A percentile compares a stretch with the other conserved stretches of the same genome.
phyloP scores from a whole-genome alignment of 1,284 basidiomycete genomes.

The Ceratobasidium sp. region DNA sequence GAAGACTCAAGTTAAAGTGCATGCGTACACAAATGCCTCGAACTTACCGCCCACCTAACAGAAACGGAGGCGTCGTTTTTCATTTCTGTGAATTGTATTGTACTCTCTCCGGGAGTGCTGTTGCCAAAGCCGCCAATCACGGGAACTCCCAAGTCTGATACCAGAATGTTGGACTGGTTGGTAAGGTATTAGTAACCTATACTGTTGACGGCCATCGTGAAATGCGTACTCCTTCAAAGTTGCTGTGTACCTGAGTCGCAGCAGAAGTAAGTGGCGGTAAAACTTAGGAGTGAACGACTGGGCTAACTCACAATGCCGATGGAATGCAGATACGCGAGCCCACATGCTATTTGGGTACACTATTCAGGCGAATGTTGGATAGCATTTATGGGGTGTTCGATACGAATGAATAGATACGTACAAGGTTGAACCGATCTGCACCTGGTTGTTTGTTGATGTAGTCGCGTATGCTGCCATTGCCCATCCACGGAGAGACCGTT shows the following conservation, averaged over 20 bases:
- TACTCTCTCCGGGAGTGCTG: background rate
- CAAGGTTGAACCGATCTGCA: background rate
- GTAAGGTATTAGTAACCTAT: background rate
- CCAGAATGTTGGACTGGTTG: background rate
- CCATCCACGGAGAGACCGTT: slow-evolving; percentile 19
- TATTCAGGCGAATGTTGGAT: background rate
- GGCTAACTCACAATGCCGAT: slow-evolving; percentile 7
- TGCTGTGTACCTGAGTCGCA: background rate
- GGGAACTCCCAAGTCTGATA: background rate
- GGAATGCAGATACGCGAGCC: slow-evolving; percentile 16
- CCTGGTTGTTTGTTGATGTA: background rate
- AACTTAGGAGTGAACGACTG: background rate
- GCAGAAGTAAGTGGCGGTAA: too few species aligned
- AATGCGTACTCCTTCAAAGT: slow-evolving; percentile 1
- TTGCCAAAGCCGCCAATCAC: background rate
- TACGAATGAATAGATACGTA: background rate
- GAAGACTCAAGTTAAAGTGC: too few species aligned
- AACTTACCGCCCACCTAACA: slow-evolving; percentile 1
- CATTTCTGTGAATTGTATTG: background rate
- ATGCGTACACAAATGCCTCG: too few species aligned
- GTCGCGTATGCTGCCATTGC: background rate
- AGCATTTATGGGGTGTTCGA: too few species aligned
- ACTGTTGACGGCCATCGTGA: background rate
- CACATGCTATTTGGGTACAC: background rate
- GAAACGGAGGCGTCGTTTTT: background rate